These are phyloP conservation scores for Leccinum pachyderme DNA, from an alignment of 1,284 basidiomycete genomes.

Conservation along the genomic window DNA sequence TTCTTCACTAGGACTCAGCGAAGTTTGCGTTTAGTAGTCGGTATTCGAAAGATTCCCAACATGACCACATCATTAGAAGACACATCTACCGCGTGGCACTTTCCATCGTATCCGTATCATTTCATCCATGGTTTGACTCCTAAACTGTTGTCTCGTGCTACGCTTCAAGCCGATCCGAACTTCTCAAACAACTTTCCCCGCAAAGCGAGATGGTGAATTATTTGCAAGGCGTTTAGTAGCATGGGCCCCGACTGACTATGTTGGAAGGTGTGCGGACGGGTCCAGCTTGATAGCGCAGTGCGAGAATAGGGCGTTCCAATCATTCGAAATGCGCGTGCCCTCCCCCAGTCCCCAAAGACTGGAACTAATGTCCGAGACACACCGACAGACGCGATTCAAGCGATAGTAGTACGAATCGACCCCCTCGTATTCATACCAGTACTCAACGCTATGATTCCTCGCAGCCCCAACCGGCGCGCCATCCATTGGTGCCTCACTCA, in stretches of 20 bases:
- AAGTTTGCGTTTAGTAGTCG: no score
- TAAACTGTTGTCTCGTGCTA: constrained; percentile 6
- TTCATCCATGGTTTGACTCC: not conserved
- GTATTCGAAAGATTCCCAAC: no score
- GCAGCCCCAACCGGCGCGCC: constrained; percentile 1
- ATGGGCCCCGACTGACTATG: not conserved
- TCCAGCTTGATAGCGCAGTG: constrained; percentile 56
- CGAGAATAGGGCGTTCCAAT: constrained; percentile 57
- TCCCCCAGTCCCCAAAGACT: not conserved
- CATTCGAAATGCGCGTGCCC: constrained; percentile 32
- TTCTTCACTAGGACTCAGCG: no score
- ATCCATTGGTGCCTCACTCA: not conserved
- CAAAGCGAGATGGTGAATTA: constrained; percentile 47
- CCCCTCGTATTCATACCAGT: not conserved
- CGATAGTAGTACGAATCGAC: not conserved
- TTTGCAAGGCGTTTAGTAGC: not conserved
- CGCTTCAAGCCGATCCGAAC: constrained; percentile 23
- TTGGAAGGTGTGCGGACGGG: constrained; percentile 63
- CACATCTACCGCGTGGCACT: no score
- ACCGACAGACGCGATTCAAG: not conserved
- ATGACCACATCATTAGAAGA: no score
- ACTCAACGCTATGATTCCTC: not conserved
- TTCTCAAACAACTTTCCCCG: constrained; percentile 45
- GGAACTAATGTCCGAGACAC: not conserved
- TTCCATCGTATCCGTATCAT: no score